Conservation (phyloP, 805 yeast genomes). For the Saccharomyces jurei region DNA sequence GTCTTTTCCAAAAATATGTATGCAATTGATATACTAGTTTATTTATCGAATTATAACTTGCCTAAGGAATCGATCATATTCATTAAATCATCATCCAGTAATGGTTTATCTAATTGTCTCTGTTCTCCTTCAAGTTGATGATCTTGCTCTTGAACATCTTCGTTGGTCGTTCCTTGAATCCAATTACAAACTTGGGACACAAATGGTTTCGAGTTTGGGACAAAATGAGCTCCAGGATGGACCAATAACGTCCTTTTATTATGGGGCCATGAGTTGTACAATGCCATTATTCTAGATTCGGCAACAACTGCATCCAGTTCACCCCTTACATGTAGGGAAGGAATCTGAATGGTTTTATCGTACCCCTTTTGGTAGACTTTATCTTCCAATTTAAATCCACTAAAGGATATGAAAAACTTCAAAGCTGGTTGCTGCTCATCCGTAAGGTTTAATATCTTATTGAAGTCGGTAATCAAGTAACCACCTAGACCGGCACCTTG, state of each 20-base stretch:
- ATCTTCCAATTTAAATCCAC: slow-evolving; percentile 45
- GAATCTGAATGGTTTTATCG: slow-evolving; percentile 20
- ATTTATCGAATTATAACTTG: slow-evolving; percentile 14
- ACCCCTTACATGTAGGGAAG: slow-evolving; percentile 69
- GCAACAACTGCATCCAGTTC: slow-evolving; percentile 83
- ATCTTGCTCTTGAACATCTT: neutral
- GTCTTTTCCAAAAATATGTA: slow-evolving; percentile 7
- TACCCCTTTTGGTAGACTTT: slow-evolving; percentile 15
- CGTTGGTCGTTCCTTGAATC: slow-evolving; percentile 16
- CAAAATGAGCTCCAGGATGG: slow-evolving; percentile 95
- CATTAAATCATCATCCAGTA: slow-evolving; percentile 30
- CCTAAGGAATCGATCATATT: slow-evolving; percentile 36
- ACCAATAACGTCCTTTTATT: slow-evolving; percentile 41
- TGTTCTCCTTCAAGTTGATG: neutral
- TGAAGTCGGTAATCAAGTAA: slow-evolving; percentile 46
- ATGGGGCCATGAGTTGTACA: slow-evolving; percentile 45
- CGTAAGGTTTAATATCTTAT: slow-evolving; percentile 35
- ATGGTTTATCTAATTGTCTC: slow-evolving; percentile 9
- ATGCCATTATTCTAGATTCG: slow-evolving; percentile 52
- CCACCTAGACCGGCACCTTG: slow-evolving; percentile 88
- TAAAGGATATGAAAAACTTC: slow-evolving; percentile 65
- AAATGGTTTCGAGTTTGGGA: slow-evolving; percentile 68
- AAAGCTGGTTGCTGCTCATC: slow-evolving; percentile 37
- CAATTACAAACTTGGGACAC: slow-evolving; percentile 30
- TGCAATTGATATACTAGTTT: neutral